These are phyloP conservation scores for Geotrichum macrosporum DNA, from an alignment of 1,139 yeast genomes.

Conservation along the genomic window DNA sequence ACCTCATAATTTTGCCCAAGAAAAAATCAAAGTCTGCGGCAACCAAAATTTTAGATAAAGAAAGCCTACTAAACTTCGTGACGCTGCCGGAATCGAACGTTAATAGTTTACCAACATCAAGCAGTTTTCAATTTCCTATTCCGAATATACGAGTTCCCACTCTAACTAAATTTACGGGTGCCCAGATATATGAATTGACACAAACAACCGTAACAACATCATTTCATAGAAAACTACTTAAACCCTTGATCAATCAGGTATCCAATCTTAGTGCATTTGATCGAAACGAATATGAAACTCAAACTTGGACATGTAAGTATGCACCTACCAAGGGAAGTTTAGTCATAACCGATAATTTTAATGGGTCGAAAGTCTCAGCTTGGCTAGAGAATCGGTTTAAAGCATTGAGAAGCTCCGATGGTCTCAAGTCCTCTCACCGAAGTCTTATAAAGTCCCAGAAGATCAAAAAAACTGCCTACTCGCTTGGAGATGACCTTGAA, in stretches of 20 bases:
- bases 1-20: not conserved
- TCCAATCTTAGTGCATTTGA: not conserved
- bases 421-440: not conserved
- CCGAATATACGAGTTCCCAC: constrained; percentile 1
- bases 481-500: constrained; percentile 35
- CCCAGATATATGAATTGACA: not conserved
- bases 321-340: constrained; percentile 5
- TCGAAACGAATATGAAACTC: constrained; percentile 5
- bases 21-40: not conserved
- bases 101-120: not conserved
- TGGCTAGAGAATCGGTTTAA: constrained; percentile 26
- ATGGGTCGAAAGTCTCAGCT: constrained; percentile 22
- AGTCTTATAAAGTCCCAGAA: constrained; percentile 19
- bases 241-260: not conserved
- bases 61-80: not conserved
- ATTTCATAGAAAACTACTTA: not conserved
- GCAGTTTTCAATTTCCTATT: constrained; percentile 1
- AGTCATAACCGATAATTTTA: constrained; percentile 23
- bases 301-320: constrained; percentile 14
- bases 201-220: not conserved
- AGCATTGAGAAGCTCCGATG: constrained; percentile 9
- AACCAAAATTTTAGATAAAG: not conserved
- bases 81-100: not conserved
- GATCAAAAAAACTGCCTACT: constrained; percentile 20
- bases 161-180: not conserved